Evolutionary conservation across 2,329 filamentous ascomycete genomes (phyloP), one percentile per base, ranked within the genome.

Genomic region (Arthrinium phaeospermum): DNA sequence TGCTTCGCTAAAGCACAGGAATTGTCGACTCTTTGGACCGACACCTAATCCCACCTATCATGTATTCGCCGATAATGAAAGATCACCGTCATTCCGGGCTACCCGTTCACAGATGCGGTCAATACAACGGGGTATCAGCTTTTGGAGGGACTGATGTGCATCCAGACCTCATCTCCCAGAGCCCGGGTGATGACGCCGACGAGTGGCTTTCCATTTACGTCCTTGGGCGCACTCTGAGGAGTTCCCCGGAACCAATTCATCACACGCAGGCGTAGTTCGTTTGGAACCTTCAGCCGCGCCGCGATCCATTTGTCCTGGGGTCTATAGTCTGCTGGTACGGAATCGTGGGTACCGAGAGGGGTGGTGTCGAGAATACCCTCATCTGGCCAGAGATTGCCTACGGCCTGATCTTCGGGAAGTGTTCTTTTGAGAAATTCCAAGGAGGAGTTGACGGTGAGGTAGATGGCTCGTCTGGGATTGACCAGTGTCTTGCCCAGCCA

Each of bases 401-500:
- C 80, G 5, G 85, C 85, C 71, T 86, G 83, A 67, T 85, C 79
- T 2, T 77, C 73, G 14, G 87, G 87, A 69, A 91, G 83, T 2
- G 88, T 86, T 13, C 86, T 83, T 64, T 84, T 84, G 6, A 92
- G 83, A 71, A 92, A 92, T 75, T 92, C 91, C 41, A 93, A 84
- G 37, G 86, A 87, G 10, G 90, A 86, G 73, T 88, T 89, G 75
- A 91, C 85, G 64, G 91, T 92, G 49, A 93, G 82, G 77, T 91
- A 88, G 37, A 92, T 85, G 2, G 90, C 91, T 71, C 91, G 85
- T 68, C 86, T 82, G 0, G 91, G 90, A 75, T 92, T 86, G n/a
- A 91, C 87, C 19, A 90, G 88, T 69, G 88, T 88, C 79, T 93
- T 93, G 74, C 91, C 83, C 19, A 92, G 81, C 12, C 90, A 78